Percentiles rank a stretch among this genome's conserved stretches.
Conservation (phyloP, 2,329 filamentous ascomycete species). For the Trichothecium sympodiale region DNA sequence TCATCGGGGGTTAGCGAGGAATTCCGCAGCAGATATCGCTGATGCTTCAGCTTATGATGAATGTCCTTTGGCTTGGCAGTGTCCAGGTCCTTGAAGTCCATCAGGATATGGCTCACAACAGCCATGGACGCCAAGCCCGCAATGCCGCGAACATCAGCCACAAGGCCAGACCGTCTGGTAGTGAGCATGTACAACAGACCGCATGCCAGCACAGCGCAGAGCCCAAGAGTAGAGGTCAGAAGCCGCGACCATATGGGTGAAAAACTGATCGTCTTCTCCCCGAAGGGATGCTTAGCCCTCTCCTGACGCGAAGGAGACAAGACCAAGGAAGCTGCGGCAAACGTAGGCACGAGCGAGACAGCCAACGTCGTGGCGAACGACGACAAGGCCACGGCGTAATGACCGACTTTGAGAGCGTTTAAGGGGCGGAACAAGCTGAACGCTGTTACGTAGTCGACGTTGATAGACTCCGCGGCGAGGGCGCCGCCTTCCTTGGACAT, state of each 20-base stretch:
- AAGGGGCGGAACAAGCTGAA: conserved; percentile 56
- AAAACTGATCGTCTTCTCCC: conserved; percentile 43
- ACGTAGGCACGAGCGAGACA: conserved; percentile 56
- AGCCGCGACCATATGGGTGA: conserved; percentile 49
- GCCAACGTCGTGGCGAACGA: conserved; percentile 55
- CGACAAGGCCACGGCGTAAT: conserved; percentile 59
- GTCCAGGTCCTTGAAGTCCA: conserved; percentile 64
- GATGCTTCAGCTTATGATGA: conserved; percentile 53
- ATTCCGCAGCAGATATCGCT: conserved; percentile 59
- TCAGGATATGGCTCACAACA: conserved; percentile 59
- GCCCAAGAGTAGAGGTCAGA: conserved; percentile 41
- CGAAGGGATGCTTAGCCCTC: conserved; percentile 28
- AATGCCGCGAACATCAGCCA: conserved; percentile 60
- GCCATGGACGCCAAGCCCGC: conserved; percentile 68
- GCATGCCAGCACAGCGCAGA: conserved; percentile 47
- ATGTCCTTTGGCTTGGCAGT: conserved; percentile 55
- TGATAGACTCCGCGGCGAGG: conserved; percentile 54
- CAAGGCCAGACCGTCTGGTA: conserved; percentile 51
- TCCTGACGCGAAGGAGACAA: conserved; percentile 40
- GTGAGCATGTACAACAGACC: conserved; percentile 51
- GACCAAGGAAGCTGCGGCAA: conserved; percentile 51
- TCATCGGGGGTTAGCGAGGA: conserved; percentile 58
- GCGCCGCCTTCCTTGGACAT: conserved; percentile 50
- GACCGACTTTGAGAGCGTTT: conserved; percentile 47
- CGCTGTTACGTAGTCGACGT: conserved; percentile 63